Percentiles rank a stretch among this genome's conserved stretches.
Evolutionary conservation across 2,329 filamentous ascomycete species (phyloP).

Genomic region (Beauveria asiatica): DNA sequence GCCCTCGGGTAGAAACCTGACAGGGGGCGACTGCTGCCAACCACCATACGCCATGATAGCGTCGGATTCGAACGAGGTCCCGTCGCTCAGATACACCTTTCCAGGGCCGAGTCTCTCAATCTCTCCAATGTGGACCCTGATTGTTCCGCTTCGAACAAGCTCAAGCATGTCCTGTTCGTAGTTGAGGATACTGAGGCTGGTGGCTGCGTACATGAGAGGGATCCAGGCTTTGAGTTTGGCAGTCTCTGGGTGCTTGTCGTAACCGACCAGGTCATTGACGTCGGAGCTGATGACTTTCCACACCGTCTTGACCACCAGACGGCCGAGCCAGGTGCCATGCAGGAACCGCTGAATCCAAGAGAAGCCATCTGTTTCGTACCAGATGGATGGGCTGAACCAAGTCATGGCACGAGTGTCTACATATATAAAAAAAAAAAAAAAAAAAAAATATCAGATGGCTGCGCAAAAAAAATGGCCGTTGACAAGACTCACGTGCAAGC

Average conservation of each 20-base stretch:
- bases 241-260: conserved; percentile 43
- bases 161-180: conserved; percentile 51
- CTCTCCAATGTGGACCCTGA: conserved; percentile 45
- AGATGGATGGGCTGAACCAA: conserved; percentile 69
- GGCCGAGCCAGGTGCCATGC: conserved; percentile 49
- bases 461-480: conserved; percentile 33
- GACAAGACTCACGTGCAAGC: conserved; percentile 40
- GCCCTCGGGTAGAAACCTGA: conserved; percentile 43
- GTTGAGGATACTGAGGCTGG: conserved; percentile 51
- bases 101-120: conserved; percentile 35
- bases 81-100: conserved; percentile 43
- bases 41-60: conserved; percentile 49
- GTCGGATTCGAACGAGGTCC: conserved; percentile 38
- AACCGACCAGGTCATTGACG: conserved; percentile 43
- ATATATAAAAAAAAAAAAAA: no score
- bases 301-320: conserved; percentile 46
- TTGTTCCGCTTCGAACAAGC: conserved; percentile 41
- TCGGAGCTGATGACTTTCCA: conserved; percentile 51
- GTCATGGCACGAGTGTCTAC: conserved; percentile 56
- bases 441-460: not conserved
- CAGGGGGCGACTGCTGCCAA: conserved; percentile 44
- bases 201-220: conserved; percentile 42
- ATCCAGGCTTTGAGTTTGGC: conserved; percentile 47
- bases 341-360: conserved; percentile 44
- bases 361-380: conserved; percentile 56